These are phyloP conservation scores for Aspergillus tanneri DNA, from an alignment of 2,329 filamentous ascomycete genomes.

Conservation along the genomic window DNA sequence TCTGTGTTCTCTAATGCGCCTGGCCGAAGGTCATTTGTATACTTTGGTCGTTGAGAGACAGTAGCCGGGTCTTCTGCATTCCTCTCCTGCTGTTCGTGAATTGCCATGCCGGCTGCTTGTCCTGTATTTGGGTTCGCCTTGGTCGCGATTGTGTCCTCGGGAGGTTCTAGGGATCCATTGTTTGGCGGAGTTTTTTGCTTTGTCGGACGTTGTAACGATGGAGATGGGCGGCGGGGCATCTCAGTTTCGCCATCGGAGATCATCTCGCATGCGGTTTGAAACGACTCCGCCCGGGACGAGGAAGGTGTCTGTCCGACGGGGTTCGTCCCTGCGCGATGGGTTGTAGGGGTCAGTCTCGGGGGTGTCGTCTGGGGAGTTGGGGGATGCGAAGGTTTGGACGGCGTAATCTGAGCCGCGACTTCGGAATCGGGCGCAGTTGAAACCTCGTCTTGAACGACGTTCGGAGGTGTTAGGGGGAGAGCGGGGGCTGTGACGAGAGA, in stretches of 20 bases:
- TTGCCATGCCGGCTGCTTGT: not conserved
- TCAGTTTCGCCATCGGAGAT: conserved; percentile 60
- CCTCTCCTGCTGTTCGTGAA: not conserved
- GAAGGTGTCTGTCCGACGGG: conserved; percentile 58
- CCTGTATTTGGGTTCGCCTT: too few relatives aligned
- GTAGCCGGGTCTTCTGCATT: not conserved
- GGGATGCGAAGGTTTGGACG: conserved; percentile 64
- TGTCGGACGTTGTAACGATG: conserved; percentile 19
- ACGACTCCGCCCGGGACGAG: conserved; percentile 66
- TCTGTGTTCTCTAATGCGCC: conserved; percentile 3
- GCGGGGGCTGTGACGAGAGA: conserved; percentile 27
- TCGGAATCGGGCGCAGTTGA: conserved; percentile 20
- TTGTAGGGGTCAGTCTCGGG: conserved; percentile 50
- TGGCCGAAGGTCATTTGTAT: conserved; percentile 5
- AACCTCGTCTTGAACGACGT: conserved; percentile 26
- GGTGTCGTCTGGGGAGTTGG: conserved; percentile 76
- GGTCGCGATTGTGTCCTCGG: too few relatives aligned
- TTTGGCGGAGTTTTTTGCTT: conserved; percentile 20
- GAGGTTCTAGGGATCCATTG: conserved; percentile 27
- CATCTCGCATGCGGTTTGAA: conserved; percentile 68
- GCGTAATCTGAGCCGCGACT: conserved; percentile 54
- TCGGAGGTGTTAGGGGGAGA: conserved; percentile 42
- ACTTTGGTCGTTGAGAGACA: conserved; percentile 7
- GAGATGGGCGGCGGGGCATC: conserved; percentile 26
- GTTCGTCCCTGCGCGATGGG: conserved; percentile 39